Conservation (phyloP, 495 filamentous ascomycete species). For the Tuber aestivum region DNA sequence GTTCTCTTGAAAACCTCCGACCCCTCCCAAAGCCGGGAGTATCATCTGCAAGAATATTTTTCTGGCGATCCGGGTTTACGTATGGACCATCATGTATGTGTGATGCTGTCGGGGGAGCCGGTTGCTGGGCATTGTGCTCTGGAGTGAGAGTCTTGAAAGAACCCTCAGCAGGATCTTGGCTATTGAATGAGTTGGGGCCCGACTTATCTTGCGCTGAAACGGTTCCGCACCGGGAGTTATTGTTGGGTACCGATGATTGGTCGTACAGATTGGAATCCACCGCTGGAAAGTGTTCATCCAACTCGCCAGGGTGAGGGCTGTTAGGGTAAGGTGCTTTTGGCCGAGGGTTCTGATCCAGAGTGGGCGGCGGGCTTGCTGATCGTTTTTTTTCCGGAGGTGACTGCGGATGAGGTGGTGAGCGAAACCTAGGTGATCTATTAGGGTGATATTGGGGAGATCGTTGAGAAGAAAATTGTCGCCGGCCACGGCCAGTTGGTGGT, state of each 20-base stretch:
- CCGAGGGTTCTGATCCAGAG: conserved; percentile 9
- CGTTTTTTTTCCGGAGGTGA: conserved; percentile 21
- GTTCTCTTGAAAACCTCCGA: conserved; percentile 19
- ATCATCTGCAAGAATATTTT: conserved; percentile 27
- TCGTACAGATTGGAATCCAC: conserved; percentile 20
- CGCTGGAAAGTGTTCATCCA: conserved; percentile 18
- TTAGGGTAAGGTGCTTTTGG: conserved; percentile 19
- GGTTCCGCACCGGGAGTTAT: conserved; percentile 17
- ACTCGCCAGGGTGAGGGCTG: conserved; percentile 8
- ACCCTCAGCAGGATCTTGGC: conserved; percentile 21
- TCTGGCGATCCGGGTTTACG: conserved; percentile 39
- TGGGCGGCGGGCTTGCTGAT: conserved; percentile 19
- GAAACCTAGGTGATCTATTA: conserved; percentile 18
- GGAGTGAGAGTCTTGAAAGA: conserved; percentile 20
- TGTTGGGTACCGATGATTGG: conserved; percentile 21
- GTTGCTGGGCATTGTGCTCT: neutral
- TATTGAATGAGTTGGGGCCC: conserved; percentile 3
- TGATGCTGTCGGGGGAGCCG: conserved; percentile 16
- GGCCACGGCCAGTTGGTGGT: conserved; percentile 23
- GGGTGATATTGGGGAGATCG: conserved; percentile 24
- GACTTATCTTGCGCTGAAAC: conserved; percentile 7
- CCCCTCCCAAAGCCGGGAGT: conserved; percentile 22
- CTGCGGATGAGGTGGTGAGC: conserved; percentile 17
- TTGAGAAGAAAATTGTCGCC: conserved; percentile 20
- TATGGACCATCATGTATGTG: conserved; percentile 31